A percentile compares a stretch with the other conserved stretches of the same genome.
Conservation (phyloP, 139 green algal genomes). For the Protoeuglena noctilucae region DNA sequence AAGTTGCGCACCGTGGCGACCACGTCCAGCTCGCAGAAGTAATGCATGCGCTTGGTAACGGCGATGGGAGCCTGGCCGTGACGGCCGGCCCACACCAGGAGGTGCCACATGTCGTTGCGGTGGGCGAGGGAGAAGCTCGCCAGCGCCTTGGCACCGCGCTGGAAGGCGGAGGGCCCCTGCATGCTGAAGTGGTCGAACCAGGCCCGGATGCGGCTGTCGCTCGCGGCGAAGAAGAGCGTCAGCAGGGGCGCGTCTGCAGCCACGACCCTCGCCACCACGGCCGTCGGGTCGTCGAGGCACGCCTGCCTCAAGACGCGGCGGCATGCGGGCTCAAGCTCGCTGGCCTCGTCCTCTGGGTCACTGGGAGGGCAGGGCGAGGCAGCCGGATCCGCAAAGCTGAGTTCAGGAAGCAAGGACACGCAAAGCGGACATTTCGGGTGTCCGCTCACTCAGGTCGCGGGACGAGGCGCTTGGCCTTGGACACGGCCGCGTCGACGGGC, state of each 20-base stretch:
- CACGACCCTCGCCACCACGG: conserved; percentile 8
- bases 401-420: too few species aligned
- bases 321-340: not conserved
- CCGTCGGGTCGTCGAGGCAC: conserved; percentile 1
- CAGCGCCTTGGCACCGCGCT: conserved; percentile 37
- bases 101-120: conserved; percentile 36
- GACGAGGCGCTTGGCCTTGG: too few species aligned
- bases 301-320: conserved; percentile 10
- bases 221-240: conserved; percentile 5
- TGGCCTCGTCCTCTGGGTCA: too few species aligned
- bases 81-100: conserved; percentile 46
- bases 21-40: conserved; percentile 57
- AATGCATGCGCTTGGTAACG: conserved; percentile 49
- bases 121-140: conserved; percentile 32
- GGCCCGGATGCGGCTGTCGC: not conserved
- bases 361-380: too few species aligned
- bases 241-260: conserved; percentile 5
- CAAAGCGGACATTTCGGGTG: too few species aligned
- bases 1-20: conserved; percentile 16
- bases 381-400: too few species aligned
- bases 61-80: conserved; percentile 51
- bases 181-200: conserved; percentile 45
- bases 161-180: conserved; percentile 27
- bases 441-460: too few species aligned
- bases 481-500: too few species aligned